Evolutionary conservation across 768 basidiomycete genomes (phyloP).

Genomic region (Kwoniella shandongensis): DNA sequence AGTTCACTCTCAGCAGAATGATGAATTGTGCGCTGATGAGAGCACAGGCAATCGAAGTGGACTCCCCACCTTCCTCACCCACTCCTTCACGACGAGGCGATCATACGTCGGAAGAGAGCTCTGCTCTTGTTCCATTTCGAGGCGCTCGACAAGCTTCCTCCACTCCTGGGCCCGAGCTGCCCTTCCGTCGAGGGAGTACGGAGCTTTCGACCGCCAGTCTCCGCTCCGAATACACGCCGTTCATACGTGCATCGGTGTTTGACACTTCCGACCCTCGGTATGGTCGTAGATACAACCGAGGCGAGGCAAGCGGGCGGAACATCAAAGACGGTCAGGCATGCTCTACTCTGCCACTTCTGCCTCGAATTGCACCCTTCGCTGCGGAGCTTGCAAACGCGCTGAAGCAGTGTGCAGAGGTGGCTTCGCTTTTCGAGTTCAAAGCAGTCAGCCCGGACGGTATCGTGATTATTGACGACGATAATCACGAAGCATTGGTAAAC

Average conservation of each 20-base stretch:
- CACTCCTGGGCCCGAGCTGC: neutral
- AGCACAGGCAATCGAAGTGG: neutral
- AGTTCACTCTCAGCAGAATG: too few species aligned
- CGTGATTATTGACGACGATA: neutral
- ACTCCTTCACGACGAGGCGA: neutral
- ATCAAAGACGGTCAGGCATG: neutral
- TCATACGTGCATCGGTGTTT: neutral
- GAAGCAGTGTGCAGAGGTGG: neutral
- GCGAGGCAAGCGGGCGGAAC: neutral
- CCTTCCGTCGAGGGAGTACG: neutral
- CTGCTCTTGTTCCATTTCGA: too few species aligned
- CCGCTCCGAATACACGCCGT: neutral
- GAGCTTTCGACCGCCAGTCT: neutral
- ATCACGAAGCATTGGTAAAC: too few species aligned
- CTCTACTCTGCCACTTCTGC: neutral
- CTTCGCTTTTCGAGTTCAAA: too few species aligned
- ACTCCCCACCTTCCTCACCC: neutral
- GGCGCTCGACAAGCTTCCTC: too few species aligned
- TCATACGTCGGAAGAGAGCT: too few species aligned
- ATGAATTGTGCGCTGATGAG: too few species aligned
- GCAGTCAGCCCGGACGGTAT: too few species aligned
- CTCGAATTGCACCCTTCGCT: neutral
- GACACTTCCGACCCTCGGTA: constrained; percentile 9
- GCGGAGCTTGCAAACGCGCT: neutral
- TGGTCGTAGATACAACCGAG: constrained; percentile 4